These are phyloP conservation scores for Babesia ovis DNA, from an alignment of 169 alveolate species.

Conservation along the genomic window DNA sequence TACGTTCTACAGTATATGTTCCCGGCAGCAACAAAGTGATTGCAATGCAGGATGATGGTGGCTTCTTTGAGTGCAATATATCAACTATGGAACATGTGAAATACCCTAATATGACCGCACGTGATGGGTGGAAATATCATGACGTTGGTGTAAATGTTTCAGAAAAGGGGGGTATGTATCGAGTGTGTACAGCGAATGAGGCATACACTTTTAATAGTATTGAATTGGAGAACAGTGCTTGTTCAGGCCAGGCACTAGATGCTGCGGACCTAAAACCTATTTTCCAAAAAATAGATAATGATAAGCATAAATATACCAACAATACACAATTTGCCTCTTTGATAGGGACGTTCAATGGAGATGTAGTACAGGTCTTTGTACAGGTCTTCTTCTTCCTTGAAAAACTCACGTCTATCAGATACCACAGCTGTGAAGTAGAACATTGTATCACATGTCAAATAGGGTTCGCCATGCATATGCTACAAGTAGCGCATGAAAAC, in stretches of 20 bases:
- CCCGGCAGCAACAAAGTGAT: constrained; percentile 32
- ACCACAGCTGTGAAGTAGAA: constrained; percentile 56
- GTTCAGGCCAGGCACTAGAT: neutral
- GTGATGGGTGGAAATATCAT: constrained; percentile 12
- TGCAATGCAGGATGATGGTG: constrained; percentile 51
- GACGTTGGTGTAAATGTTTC: constrained; percentile 32
- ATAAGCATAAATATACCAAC: constrained; percentile 4
- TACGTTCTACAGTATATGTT: constrained; percentile 27
- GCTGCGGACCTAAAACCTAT: constrained; percentile 13
- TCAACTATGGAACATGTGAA: constrained; percentile 25
- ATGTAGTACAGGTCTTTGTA: constrained; percentile 55
- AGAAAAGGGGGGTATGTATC: neutral
- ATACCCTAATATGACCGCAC: neutral
- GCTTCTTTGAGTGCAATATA: constrained; percentile 39
- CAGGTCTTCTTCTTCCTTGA: constrained; percentile 64
- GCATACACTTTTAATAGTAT: constrained; percentile 23
- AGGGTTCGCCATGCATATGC: constrained; percentile 58
- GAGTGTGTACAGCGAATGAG: constrained; percentile 37
- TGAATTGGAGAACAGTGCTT: constrained; percentile 9
- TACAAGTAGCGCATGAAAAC: constrained; percentile 48
- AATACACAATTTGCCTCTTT: constrained; percentile 54
- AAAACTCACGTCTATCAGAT: constrained; percentile 35
- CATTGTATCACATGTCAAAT: constrained; percentile 65
- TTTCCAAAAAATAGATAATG: constrained; percentile 19
- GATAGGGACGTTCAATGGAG: constrained; percentile 58